A percentile compares a stretch with the other conserved stretches of the same genome.
These are phyloP conservation scores for Lentinula raphanica DNA, from an alignment of 768 basidiomycete genomes.

Conservation along the genomic window DNA sequence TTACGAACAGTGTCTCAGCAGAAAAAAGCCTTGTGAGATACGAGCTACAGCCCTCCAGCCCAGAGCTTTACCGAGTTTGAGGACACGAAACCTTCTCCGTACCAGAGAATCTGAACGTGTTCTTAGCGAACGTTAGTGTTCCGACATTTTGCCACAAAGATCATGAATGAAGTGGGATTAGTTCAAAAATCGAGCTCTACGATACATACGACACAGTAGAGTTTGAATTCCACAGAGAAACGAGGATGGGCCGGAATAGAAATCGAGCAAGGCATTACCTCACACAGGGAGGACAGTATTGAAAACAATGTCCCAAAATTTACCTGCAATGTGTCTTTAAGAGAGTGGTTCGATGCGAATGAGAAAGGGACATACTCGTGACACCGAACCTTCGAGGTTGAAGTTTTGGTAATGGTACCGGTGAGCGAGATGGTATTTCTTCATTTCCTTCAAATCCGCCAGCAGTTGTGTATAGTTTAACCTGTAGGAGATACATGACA, in stretches of 20 bases:
- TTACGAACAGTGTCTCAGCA: not conserved
- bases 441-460: constrained; percentile 84
- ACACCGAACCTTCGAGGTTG: constrained; percentile 96
- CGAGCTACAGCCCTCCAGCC: not conserved
- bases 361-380: constrained; percentile 50
- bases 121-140: too few relatives aligned
- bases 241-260: too few relatives aligned
- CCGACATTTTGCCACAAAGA: too few relatives aligned
- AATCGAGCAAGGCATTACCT: not conserved
- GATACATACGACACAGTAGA: too few relatives aligned
- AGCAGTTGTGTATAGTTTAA: constrained; percentile 86
- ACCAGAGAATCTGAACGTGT: too few relatives aligned
- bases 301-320: constrained; percentile 93
- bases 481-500: constrained; percentile 28
- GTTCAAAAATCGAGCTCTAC: too few relatives aligned
- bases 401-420: constrained; percentile 99
- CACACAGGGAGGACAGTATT: constrained; percentile 71
- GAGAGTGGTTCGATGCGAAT: not conserved
- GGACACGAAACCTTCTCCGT: too few relatives aligned
- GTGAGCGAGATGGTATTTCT: constrained; percentile 96
- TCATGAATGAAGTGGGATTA: too few relatives aligned
- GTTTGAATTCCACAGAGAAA: too few relatives aligned
- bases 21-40: not conserved
- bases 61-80: too few relatives aligned
- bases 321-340: constrained; percentile 43